Evolutionary conservation across 345 rosid genomes (phyloP), one percentile per base, ranked within the genome.

Genomic region (Hypericum perforatum): DNA sequence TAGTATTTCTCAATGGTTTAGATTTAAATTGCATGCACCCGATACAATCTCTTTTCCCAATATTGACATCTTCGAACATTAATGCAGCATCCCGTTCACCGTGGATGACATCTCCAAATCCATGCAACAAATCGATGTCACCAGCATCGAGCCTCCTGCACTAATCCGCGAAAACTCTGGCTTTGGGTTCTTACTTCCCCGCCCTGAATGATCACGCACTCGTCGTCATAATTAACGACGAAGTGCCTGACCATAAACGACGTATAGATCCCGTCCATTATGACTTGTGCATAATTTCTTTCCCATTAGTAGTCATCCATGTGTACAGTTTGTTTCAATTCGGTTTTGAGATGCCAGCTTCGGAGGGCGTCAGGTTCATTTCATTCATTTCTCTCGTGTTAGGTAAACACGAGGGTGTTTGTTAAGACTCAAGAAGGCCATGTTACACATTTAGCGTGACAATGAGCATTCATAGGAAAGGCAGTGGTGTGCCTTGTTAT

Each of bases 91-190:
- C 37, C 99, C 99, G 2, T 92, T 92, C 72, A 76, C 98, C 7
- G 96, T 87, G 65, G 96, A 92, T 60, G 98, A 92, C 71, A 88
- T 92, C 75, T 92, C 98, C 61, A 92, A 89, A 74, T 78, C 97
- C 43, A 78, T 92, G 89, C 75, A 79, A 61, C 77, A 79, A 78
- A 91, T 86, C 52, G 99, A 88, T 72, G 76, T 92, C 41, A 70
- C 89, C 37, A 94, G 89, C 57, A 65, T 92, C 1, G 97, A 92
- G 53, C 91, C 98, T 47, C 98, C 98, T 11, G 55, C 83, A 15
- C 41, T 82, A 45, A 82, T 88, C 60, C 89, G 95, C 5, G 98
- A 92, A 57, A 88, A 92, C 67, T 85, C 98, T 2, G 86, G 95
- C 62, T 92, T 92, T 44, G 85, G 84, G 44, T 92, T 92, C 89